Percentiles rank a stretch among this genome's conserved stretches.
phyloP scores from a whole-genome alignment of 345 rosid species.

The Lepidium didymum region DNA sequence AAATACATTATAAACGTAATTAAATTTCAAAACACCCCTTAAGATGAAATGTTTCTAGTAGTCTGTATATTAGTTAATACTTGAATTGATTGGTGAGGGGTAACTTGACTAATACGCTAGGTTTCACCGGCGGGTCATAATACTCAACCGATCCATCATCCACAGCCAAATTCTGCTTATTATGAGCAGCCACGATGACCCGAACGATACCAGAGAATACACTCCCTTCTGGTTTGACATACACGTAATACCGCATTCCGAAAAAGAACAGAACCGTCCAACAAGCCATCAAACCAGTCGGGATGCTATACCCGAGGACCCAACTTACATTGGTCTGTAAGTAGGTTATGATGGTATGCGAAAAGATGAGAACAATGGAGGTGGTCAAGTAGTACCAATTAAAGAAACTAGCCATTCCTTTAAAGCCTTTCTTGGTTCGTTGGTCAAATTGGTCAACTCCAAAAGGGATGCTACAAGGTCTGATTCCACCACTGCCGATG shows the following conservation, averaged over 20 bases:
- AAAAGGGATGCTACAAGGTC: slow-evolving; percentile 80
- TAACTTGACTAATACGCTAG: slow-evolving; percentile 35
- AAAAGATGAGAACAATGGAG: slow-evolving; percentile 43
- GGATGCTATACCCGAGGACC: slow-evolving; percentile 63
- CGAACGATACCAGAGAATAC: slow-evolving; percentile 45
- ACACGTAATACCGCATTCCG: slow-evolving; percentile 58
- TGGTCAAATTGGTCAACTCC: slow-evolving; percentile 73
- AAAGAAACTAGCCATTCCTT: slow-evolving; percentile 58
- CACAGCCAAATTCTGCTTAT: slow-evolving; percentile 28
- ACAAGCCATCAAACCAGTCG: slow-evolving; percentile 48
- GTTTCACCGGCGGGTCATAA: slow-evolving; percentile 52
- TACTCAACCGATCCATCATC: slow-evolving; percentile 12
- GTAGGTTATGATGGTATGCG: slow-evolving; percentile 50
- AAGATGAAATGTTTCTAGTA: not conserved
- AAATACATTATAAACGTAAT: not conserved
- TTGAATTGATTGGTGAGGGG: slow-evolving; percentile 56
- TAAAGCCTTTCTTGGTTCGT: slow-evolving; percentile 49
- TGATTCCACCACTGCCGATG: slow-evolving; percentile 62
- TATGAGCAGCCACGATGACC: slow-evolving; percentile 49
- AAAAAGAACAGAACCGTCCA: slow-evolving; percentile 46
- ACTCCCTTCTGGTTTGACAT: slow-evolving; percentile 61
- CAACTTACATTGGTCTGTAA: slow-evolving; percentile 63
- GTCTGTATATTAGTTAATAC: slow-evolving; percentile 21
- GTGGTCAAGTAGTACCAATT: slow-evolving; percentile 64
- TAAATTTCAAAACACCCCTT: not conserved